phyloP scores from a whole-genome alignment of 164 flowering plant species.

The Aristolochia californica region DNA sequence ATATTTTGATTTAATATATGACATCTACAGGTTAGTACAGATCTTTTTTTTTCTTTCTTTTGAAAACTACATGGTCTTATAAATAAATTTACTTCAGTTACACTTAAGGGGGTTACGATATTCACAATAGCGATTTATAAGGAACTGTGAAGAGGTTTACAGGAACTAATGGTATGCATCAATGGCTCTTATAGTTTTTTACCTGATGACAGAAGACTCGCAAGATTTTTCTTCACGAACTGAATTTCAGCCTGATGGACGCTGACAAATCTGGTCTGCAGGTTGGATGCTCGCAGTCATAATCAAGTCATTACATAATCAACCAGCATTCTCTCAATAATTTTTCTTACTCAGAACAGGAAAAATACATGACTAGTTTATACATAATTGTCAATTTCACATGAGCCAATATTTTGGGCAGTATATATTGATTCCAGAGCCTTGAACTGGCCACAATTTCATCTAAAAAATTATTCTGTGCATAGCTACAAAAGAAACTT shows the following conservation, averaged over 20 bases:
- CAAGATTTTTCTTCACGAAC: conserved; percentile 20
- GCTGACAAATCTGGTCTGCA: conserved; percentile 34
- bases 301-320: too few species aligned
- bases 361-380: neutral
- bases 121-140: neutral
- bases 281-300: neutral
- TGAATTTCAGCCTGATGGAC: conserved; percentile 42
- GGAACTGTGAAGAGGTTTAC: neutral
- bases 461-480: too few species aligned
- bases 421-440: too few species aligned
- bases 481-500: too few species aligned
- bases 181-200: neutral
- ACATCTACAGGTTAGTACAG: too few species aligned
- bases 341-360: neutral
- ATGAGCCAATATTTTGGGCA: neutral
- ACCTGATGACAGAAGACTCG: conserved; percentile 33
- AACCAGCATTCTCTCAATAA: neutral
- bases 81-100: neutral
- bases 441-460: too few species aligned
- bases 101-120: neutral
- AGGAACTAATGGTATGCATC: neutral
- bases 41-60: too few species aligned
- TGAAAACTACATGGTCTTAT: too few species aligned
- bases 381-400: neutral
- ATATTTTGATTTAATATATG: too few species aligned